phyloP scores from a whole-genome alignment of 768 basidiomycete genomes.

The Strobilomyces echinocephalus region DNA sequence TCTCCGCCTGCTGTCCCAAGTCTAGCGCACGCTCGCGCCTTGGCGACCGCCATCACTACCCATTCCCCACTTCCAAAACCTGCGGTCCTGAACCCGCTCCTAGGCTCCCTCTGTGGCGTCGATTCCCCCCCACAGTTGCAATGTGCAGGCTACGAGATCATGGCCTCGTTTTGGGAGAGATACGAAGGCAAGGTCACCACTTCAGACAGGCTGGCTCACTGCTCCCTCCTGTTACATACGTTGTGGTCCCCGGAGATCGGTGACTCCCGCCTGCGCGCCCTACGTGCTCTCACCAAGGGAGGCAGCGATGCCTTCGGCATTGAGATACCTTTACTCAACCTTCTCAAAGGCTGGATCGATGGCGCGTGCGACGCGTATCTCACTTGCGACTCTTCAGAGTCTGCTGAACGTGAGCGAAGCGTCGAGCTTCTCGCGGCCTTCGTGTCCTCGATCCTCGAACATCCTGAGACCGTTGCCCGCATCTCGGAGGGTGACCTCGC shows the following conservation, averaged over 20 bases:
- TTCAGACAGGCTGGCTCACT: slow-evolving; percentile 57
- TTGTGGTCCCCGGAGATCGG: slow-evolving; percentile 67
- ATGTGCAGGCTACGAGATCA: slow-evolving; percentile 66
- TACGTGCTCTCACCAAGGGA: slow-evolving; percentile 57
- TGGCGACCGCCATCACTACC: slow-evolving; percentile 48
- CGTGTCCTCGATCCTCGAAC: slow-evolving; percentile 47
- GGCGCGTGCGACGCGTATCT: slow-evolving; percentile 55
- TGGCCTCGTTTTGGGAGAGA: slow-evolving; percentile 66
- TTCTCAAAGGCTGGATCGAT: slow-evolving; percentile 63
- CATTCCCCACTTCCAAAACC: slow-evolving; percentile 54
- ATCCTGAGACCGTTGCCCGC: slow-evolving; percentile 52
- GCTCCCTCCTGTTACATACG: slow-evolving; percentile 53
- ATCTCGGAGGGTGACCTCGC: slow-evolving; percentile 55
- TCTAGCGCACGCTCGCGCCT: slow-evolving; percentile 53
- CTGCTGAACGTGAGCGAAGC: slow-evolving; percentile 58
- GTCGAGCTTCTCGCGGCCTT: slow-evolving; percentile 58
- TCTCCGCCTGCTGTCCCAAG: slow-evolving; percentile 61
- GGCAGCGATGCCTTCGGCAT: slow-evolving; percentile 62
- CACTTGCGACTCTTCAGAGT: slow-evolving; percentile 35
- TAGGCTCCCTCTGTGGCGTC: slow-evolving; percentile 52
- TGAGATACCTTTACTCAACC: slow-evolving; percentile 50
- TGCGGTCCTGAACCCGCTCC: slow-evolving; percentile 52
- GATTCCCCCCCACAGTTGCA: slow-evolving; percentile 55
- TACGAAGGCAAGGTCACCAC: slow-evolving; percentile 44
- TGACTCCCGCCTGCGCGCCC: slow-evolving; percentile 64